Evolutionary conservation across 2,329 filamentous ascomycete species (phyloP).

Genomic region (Corinectria fuckeliana): DNA sequence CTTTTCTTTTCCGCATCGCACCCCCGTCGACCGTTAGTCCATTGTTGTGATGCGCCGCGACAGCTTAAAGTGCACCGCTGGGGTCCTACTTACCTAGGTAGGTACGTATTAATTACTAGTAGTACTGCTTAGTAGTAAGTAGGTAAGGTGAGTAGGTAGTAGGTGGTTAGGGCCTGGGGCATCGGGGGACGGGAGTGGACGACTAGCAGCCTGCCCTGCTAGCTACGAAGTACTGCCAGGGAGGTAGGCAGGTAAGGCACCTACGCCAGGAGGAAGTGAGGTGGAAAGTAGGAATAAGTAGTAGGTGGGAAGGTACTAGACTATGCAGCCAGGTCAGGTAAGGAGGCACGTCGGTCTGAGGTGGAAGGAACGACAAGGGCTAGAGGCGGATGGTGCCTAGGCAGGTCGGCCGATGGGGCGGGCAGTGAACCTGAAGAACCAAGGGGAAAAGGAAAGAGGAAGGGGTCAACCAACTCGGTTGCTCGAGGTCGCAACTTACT

Average conservation of each 20-base stretch:
- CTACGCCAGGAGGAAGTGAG: not conserved
- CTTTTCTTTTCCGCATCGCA: conserved; percentile 30
- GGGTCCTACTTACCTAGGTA: not conserved
- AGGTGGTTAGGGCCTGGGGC: not conserved
- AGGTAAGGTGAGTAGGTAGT: no score
- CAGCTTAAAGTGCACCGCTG: conserved; percentile 34
- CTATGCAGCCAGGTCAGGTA: not conserved
- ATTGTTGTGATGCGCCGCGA: conserved; percentile 35
- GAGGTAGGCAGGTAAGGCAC: not conserved
- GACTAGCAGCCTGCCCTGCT: not conserved
- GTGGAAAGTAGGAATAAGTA: not conserved
- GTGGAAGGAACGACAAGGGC: conserved; percentile 5
- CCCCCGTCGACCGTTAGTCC: conserved; percentile 35
- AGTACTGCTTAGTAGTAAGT: no score
- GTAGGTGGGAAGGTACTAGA: no score
- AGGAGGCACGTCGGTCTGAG: not conserved
- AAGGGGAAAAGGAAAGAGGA: not conserved
- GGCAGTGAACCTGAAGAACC: not conserved
- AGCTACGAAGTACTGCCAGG: not conserved
- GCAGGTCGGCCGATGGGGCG: conserved; percentile 8
- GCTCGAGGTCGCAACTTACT: conserved; percentile 1
- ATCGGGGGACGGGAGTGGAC: not conserved
- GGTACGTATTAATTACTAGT: no score
- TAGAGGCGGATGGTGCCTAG: not conserved
- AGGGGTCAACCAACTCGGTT: conserved; percentile 2